These are phyloP conservation scores for Solanum clarkiae DNA, from an alignment of 257 asterid species.

Conservation along the genomic window DNA sequence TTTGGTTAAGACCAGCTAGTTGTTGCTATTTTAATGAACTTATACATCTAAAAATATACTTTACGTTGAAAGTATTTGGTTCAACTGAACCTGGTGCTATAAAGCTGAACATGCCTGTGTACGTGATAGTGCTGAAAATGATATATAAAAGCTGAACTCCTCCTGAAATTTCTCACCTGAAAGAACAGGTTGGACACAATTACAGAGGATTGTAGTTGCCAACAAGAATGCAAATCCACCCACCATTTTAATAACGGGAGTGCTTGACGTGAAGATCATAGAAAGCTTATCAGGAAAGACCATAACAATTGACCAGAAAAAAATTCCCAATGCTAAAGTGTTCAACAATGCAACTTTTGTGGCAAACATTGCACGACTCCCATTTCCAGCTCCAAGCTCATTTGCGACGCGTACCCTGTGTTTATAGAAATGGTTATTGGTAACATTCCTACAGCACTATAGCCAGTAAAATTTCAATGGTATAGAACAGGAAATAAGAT, in stretches of 20 bases:
- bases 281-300: constrained; percentile 37
- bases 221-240: constrained; percentile 30
- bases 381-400: constrained; percentile 53
- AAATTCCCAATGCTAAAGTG: constrained; percentile 23
- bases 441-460: neutral
- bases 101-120: neutral
- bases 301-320: constrained; percentile 21
- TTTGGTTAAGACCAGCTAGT: neutral
- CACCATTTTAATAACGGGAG: constrained; percentile 40
- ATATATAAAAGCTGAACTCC: neutral
- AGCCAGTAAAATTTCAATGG: neutral
- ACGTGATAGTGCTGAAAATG: neutral
- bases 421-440: neutral
- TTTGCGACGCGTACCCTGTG: constrained; percentile 52
- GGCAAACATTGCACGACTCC: constrained; percentile 33
- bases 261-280: constrained; percentile 36
- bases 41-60: neutral
- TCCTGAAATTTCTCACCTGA: constrained; percentile 23
- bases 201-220: constrained; percentile 32
- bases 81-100: neutral
- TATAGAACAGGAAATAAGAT: neutral
- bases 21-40: neutral
- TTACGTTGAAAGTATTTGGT: neutral
- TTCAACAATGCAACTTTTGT: constrained; percentile 32
- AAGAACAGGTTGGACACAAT: constrained; percentile 48